Evolutionary conservation across 768 basidiomycete species (phyloP).

Genomic region (Gyrodon lividus): DNA sequence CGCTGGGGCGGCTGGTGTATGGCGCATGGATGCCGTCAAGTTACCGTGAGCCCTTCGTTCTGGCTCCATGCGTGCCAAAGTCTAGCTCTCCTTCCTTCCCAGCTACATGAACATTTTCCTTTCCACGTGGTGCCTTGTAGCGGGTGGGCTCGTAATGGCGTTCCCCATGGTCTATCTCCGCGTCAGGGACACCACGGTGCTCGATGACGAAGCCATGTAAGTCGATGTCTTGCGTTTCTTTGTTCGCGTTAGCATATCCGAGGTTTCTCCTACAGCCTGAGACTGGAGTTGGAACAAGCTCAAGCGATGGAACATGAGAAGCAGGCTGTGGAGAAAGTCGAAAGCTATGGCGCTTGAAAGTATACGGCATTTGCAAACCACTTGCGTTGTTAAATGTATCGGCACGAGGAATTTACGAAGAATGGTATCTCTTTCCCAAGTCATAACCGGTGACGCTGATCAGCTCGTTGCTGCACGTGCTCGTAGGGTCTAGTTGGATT

Average conservation of each 20-base stretch:
- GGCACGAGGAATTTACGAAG: too few relatives aligned
- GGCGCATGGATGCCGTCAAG: slow-evolving; percentile 66
- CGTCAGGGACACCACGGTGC: slow-evolving; percentile 55
- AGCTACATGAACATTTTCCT: slow-evolving; percentile 69
- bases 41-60: slow-evolving; percentile 49
- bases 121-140: slow-evolving; percentile 69
- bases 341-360: not conserved
- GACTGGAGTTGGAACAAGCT: not conserved
- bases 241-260: not conserved
- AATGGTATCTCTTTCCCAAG: too few relatives aligned
- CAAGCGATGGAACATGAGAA: not conserved
- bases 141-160: slow-evolving; percentile 58
- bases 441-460: too few relatives aligned
- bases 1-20: slow-evolving; percentile 68
- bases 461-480: too few relatives aligned
- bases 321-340: not conserved
- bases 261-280: slow-evolving; percentile 1
- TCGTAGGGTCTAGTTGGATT: too few relatives aligned
- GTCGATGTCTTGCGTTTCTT: slow-evolving; percentile 18
- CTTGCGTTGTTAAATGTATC: not conserved
- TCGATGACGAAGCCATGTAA: slow-evolving; percentile 55
- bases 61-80: slow-evolving; percentile 1
- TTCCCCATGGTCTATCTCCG: slow-evolving; percentile 74
- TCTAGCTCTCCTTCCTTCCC: not conserved
- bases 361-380: not conserved